Evolutionary conservation across 176 grass and related monocot species (phyloP).

Genomic region (Leersia perrieri): DNA sequence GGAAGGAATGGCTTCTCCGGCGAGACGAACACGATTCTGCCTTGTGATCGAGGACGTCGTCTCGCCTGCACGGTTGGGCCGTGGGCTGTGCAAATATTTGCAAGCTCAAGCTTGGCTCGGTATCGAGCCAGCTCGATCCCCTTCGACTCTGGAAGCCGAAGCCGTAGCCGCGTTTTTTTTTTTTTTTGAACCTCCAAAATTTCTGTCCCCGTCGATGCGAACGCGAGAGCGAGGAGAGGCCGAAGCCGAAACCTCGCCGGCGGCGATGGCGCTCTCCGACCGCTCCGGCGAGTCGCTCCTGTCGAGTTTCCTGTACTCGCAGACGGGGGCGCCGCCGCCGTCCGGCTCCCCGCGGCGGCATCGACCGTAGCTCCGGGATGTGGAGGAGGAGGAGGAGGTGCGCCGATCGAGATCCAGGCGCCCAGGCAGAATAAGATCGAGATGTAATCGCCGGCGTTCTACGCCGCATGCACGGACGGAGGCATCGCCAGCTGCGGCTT

Average conservation of each 20-base stretch:
- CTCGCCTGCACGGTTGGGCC: background rate
- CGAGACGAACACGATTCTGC: constrained; percentile 52
- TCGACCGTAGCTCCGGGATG: background rate
- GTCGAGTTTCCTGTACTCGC: constrained; percentile 64
- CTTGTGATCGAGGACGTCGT: background rate
- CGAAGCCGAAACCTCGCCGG: background rate
- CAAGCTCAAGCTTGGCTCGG: background rate
- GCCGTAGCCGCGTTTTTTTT: background rate
- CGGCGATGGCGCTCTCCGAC: constrained; percentile 53
- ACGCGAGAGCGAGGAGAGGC: constrained; percentile 8
- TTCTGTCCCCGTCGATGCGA: background rate
- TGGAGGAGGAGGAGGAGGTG: background rate
- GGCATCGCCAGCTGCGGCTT: constrained; percentile 87
- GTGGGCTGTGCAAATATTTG: background rate
- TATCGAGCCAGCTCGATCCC: background rate
- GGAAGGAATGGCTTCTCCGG: constrained; percentile 66
- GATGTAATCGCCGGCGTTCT: constrained; percentile 79
- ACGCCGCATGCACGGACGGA: constrained; percentile 76
- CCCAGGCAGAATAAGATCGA: constrained; percentile 69
- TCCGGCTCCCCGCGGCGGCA: constrained; percentile 9
- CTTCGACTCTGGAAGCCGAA: background rate
- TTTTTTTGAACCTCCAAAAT: too few relatives aligned
- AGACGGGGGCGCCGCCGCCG: constrained; percentile 11
- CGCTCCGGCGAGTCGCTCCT: constrained; percentile 47
- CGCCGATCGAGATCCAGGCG: constrained; percentile 21